These are phyloP conservation scores for Annona cherimola DNA, from an alignment of 164 flowering plant genomes.

Conservation along the genomic window DNA sequence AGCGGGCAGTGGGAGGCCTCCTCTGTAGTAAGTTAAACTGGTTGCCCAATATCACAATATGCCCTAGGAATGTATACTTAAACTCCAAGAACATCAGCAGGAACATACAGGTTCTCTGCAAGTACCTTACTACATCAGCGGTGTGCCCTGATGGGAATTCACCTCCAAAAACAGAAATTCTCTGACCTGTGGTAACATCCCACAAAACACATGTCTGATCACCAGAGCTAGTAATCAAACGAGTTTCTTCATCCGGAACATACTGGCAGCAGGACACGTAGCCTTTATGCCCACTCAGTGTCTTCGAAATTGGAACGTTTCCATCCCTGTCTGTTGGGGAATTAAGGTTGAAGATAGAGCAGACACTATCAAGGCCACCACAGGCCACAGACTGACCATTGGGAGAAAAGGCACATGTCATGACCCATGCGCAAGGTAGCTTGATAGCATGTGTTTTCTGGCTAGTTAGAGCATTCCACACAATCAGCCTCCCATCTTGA, in stretches of 20 bases:
- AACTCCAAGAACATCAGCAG: neutral
- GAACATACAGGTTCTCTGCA: neutral
- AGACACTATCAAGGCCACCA: conserved; percentile 94
- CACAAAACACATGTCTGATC: conserved; percentile 94
- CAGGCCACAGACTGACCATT: conserved; percentile 96
- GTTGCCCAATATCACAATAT: neutral
- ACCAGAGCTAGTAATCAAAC: conserved; percentile 86
- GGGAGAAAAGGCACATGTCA: conserved; percentile 96
- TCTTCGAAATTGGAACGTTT: conserved; percentile 60
- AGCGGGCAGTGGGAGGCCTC: neutral
- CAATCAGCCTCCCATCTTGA: conserved; percentile 90
- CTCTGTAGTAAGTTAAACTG: neutral
- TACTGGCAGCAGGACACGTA: conserved; percentile 91
- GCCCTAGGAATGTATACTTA: neutral
- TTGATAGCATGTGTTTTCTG: conserved; percentile 97
- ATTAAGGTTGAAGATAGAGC: conserved; percentile 88
- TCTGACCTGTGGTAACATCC: conserved; percentile 91
- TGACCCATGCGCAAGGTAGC: conserved; percentile 97
- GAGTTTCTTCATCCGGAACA: conserved; percentile 87
- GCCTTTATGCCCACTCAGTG: conserved; percentile 90
- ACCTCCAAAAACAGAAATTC: conserved; percentile 94
- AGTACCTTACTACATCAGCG: conserved; percentile 84
- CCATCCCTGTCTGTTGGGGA: conserved; percentile 79
- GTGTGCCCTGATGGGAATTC: conserved; percentile 97
- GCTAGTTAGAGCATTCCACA: conserved; percentile 97